Base-by-base conservation (phyloP, 441 rosid genomes). In the Populus tomentosa region DNA sequence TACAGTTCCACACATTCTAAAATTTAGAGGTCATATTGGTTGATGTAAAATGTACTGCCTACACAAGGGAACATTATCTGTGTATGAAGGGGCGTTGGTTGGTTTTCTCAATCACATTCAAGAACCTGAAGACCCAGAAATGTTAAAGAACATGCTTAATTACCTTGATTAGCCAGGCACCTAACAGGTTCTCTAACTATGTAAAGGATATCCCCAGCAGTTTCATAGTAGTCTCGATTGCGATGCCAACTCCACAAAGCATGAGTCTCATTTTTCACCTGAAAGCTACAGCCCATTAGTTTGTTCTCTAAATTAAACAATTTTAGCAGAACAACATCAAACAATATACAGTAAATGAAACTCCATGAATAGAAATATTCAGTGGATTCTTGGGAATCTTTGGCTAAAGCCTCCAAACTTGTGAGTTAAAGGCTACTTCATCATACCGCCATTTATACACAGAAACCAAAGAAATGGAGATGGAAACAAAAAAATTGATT, bases 191-290 rank as follows among this genome's bases (percentile, higher is more conserved):
- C 88, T 78, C 94, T 86, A 53, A 91, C 97, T 32, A 92, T 84
- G 86, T 90, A 91, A 68, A 95, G 75, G 65, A 84, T 73, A 77
- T 95, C 98, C 9, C 82, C 84, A 10, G 89, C 88, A 8, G 56
- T 71, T 63, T 72, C 64, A 26, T 84, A 88, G 59, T 26, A 10
- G 80, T 92, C 86, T 81, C 89, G 92, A 78, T 92, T 91, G 35
- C 96, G 89, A 61, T 88, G 88, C 98, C 97, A 95, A 69, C 86
- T 84, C 99, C 98, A 95, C 77, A 92, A 70, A 65, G 97, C 98
- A 88, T 90, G 92, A 33, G 96, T 91, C 83, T 88, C 91, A 69
- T 95, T 93, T 82, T 87, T 89, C 87, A 93, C 98, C 98, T 95
- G 82, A 67, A 72, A 40, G 73, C n/a, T 36, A 65, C 46, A 42